These are phyloP conservation scores for Panellus pusillus DNA, from an alignment of 768 basidiomycete species.

Conservation along the genomic window DNA sequence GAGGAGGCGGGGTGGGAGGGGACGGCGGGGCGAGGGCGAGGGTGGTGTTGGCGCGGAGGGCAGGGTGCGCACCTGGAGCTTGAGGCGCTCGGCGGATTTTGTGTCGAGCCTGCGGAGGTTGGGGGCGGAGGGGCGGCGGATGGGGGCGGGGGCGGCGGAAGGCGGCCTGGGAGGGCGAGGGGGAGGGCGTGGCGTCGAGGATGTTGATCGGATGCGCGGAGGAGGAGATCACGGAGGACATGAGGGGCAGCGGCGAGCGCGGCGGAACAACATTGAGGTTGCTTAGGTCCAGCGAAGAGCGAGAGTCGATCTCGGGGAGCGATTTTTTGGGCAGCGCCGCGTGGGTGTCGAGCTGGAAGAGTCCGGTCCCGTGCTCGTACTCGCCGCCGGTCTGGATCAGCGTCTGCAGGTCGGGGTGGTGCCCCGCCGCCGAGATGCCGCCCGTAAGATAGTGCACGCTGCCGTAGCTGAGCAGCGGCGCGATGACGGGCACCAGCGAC, in stretches of 20 bases:
- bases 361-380: conserved; percentile 34
- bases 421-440: conserved; percentile 63
- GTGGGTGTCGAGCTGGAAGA: conserved; percentile 70
- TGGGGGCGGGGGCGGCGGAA: conserved; percentile 54
- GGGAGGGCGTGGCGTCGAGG: conserved; percentile 55
- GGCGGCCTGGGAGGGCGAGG: conserved; percentile 62
- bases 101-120: conserved; percentile 65
- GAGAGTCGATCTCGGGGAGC: conserved; percentile 58
- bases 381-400: conserved; percentile 50
- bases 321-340: conserved; percentile 50
- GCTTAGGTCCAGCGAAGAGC: conserved; percentile 22
- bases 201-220: conserved; percentile 27
- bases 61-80: conserved; percentile 60
- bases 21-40: conserved; percentile 2
- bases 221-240: conserved; percentile 48
- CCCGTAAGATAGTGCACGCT: conserved; percentile 70
- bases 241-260: conserved; percentile 55
- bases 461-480: conserved; percentile 56
- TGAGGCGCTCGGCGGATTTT: conserved; percentile 30
- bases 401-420: conserved; percentile 54
- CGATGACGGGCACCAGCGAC: conserved; percentile 65
- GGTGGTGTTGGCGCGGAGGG: conserved; percentile 46
- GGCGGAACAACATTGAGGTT: conserved; percentile 23
- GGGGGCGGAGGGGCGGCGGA: conserved; percentile 61
- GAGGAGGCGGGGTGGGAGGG: conserved; percentile 44